Evolutionary conservation across 495 filamentous ascomycete genomes (phyloP), one percentile per base, ranked within the genome.

Genomic region (Clavariopsis aquatica): DNA sequence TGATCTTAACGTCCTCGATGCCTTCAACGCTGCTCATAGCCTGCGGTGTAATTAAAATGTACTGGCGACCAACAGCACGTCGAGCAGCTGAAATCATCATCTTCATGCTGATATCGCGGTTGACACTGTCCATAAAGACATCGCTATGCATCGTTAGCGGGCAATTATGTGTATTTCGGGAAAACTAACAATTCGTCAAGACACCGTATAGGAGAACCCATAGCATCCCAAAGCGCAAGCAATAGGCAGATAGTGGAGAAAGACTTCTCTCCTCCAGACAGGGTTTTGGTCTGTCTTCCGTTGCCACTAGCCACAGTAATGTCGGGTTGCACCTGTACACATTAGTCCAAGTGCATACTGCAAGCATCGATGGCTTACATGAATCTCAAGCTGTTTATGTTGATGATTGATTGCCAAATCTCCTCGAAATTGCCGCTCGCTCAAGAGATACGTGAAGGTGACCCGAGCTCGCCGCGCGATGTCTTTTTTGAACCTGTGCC

Each of bases 61-160:
- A 99, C 73, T 99, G 94, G 59, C 92, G 86, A 12, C 93, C 90
- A 45, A 93, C 87, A 1, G 91, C 89, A 52, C 88, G 82, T 69
- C 94, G 83, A 38, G 94, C 95, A 15, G 92, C 90, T 59, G 82
- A 79, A 70, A 95, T 90, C 70, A 99, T 93, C 91, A 98, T 93
- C 65, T 89, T 89, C 65, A 96, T 95, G 69, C 90, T 93, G 69
- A 95, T 89, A 56, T 90, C 92, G 47, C 94, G 85, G 74, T 99
- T 99, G 59, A 97, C 91, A 65, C 86, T 89, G 70, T 99, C 94
- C 94, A 99, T 99, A 78, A 96, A 99, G 43, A 99, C 94, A 77
- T 99, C 94, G 71, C 85, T 88, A 53, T 23, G 24, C 19, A 17
- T 22, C 27, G 57, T 56, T 52, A 57, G 28, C 3, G 27, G 20